A percentile compares a stretch with the other conserved stretches of the same genome.
These are phyloP conservation scores for Cinchona pubescens DNA, from an alignment of 257 asterid genomes.

Conservation along the genomic window DNA sequence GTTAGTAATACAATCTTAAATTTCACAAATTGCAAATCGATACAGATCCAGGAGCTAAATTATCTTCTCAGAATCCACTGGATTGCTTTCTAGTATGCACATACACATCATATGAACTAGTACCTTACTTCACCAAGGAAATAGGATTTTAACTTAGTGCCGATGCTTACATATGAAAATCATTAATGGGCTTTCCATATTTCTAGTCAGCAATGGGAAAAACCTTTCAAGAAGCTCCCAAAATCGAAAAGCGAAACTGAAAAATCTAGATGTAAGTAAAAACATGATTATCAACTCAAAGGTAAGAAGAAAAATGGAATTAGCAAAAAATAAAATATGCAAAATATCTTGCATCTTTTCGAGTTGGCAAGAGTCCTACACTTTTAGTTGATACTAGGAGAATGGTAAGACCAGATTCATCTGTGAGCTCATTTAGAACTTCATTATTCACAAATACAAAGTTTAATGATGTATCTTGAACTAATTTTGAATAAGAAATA, in stretches of 20 bases:
- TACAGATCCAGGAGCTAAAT: neutral
- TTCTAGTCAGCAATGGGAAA: neutral
- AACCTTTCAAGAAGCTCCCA: neutral
- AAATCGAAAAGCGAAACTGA: neutral
- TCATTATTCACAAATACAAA: conserved; percentile 41
- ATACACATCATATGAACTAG: neutral
- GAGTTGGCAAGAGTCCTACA: conserved; percentile 67
- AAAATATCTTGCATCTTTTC: conserved; percentile 40
- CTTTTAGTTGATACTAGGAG: conserved; percentile 90
- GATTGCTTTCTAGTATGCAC: neutral
- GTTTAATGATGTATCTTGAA: conserved; percentile 38
- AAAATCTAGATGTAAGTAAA: neutral
- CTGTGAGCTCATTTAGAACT: conserved; percentile 61
- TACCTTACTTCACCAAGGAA: neutral
- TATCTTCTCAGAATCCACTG: neutral
- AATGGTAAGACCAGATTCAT: conserved; percentile 75
- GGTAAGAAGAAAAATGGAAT: neutral
- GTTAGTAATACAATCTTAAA: neutral
- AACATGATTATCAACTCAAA: neutral
- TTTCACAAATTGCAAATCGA: too few relatives aligned
- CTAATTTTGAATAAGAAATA: conserved; percentile 53
- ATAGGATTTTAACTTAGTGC: neutral
- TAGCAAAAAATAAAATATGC: neutral
- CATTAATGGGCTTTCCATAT: neutral
- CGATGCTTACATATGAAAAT: neutral